Percentiles rank a stretch among this genome's conserved stretches.
Evolutionary conservation across 108 stramenopile genomes (phyloP).

Genomic region (Schizochytrium sp.): DNA sequence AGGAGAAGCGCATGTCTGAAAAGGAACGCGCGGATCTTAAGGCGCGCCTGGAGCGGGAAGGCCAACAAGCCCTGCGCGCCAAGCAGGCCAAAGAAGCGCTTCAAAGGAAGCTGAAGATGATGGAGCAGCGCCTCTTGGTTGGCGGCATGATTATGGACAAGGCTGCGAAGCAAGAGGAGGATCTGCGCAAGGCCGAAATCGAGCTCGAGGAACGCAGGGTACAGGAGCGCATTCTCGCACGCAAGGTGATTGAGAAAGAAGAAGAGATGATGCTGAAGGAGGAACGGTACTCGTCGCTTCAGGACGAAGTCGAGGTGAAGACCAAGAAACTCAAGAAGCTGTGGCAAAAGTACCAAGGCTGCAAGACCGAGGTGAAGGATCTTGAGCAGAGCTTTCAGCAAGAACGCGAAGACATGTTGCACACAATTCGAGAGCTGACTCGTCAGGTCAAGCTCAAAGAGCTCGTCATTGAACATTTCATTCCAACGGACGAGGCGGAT

Average conservation of each 20-base stretch:
- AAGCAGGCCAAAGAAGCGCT: conserved; percentile 58
- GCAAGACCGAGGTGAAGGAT: conserved; percentile 61
- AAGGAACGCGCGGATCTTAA: conserved; percentile 61
- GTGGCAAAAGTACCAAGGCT: conserved; percentile 65
- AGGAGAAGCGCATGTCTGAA: conserved; percentile 52
- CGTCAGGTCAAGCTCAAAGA: conserved; percentile 76
- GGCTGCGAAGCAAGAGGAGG: conserved; percentile 72
- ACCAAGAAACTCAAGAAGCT: conserved; percentile 73
- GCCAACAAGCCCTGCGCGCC: conserved; percentile 49
- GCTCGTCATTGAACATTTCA: conserved; percentile 60
- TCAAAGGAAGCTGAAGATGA: conserved; percentile 56
- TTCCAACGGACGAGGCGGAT: conserved; percentile 58
- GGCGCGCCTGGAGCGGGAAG: conserved; percentile 60
- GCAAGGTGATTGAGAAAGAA: conserved; percentile 49
- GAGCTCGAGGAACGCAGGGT: conserved; percentile 59
- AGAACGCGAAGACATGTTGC: conserved; percentile 71
- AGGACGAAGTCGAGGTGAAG: conserved; percentile 66
- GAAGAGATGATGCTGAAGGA: conserved; percentile 58
- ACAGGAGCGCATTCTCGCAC: conserved; percentile 55
- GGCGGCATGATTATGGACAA: conserved; percentile 75
- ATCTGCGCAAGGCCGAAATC: conserved; percentile 62
- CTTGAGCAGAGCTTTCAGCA: conserved; percentile 63
- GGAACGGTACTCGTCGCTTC: conserved; percentile 53
- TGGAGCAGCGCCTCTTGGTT: conserved; percentile 72
- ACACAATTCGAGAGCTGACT: conserved; percentile 68